These are phyloP conservation scores for Talaromyces marneffei DNA, from an alignment of 2,329 filamentous ascomycete species.

Conservation along the genomic window DNA sequence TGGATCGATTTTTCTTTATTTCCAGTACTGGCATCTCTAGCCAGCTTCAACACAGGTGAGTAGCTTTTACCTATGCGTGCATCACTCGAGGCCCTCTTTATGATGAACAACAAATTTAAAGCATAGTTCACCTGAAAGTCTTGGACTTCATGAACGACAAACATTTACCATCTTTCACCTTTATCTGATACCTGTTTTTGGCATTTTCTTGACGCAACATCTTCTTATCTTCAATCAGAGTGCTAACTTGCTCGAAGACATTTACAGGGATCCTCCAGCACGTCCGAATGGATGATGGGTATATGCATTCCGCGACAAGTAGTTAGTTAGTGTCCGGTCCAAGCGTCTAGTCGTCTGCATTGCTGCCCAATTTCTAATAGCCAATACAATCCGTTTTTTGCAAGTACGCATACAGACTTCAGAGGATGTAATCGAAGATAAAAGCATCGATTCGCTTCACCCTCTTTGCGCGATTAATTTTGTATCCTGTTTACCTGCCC, in stretches of 20 bases:
- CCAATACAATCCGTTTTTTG: background rate
- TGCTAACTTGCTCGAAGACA: background rate
- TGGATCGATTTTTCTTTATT: background rate
- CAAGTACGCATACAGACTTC: background rate
- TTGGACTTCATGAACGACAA: conserved; percentile 25
- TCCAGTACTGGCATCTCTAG: background rate
- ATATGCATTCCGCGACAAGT: background rate
- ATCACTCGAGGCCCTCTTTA: conserved; percentile 9
- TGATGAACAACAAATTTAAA: conserved; percentile 24
- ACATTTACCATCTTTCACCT: conserved; percentile 24
- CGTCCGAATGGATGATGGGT: background rate
- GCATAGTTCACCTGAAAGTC: conserved; percentile 29
- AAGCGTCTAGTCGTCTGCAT: conserved; percentile 13
- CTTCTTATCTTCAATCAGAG: background rate
- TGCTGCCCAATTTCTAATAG: conserved; percentile 14
- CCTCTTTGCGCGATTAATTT: background rate
- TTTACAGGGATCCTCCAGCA: background rate
- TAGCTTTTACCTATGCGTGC: background rate
- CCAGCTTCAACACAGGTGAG: background rate
- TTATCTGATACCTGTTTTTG: conserved; percentile 15
- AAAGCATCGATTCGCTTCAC: background rate
- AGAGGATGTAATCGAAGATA: background rate
- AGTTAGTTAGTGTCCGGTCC: background rate
- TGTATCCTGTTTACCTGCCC: background rate
- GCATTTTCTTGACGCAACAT: background rate